Evolutionary conservation across 495 filamentous ascomycete genomes (phyloP).

Genomic region (Beverwykella pulmonaria): DNA sequence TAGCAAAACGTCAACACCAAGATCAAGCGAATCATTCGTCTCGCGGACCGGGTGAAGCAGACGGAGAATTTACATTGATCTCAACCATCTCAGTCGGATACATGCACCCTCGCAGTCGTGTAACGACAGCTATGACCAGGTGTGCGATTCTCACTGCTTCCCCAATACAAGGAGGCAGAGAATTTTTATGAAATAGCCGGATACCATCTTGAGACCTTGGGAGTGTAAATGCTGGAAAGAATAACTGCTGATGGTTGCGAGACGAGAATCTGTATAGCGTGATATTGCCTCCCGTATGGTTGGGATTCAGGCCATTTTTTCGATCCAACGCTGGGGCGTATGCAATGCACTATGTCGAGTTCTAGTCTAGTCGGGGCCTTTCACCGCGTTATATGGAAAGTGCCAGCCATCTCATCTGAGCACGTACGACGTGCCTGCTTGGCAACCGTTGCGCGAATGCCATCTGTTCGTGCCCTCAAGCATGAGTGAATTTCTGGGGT

Average conservation of each 20-base stretch:
- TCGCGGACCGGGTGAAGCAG: not conserved
- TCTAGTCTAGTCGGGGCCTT: not conserved
- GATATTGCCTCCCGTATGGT: not conserved
- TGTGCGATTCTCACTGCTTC: not conserved
- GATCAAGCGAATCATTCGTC: constrained; percentile 12
- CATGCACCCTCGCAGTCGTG: constrained; percentile 11
- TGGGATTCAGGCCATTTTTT: not conserved
- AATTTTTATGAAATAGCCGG: not conserved
- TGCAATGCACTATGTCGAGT: not conserved
- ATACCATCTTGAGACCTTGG: not conserved
- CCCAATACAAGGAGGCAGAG: not conserved
- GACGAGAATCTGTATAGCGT: not conserved
- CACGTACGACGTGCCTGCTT: not conserved
- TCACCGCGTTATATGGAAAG: not conserved
- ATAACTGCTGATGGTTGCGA: not conserved
- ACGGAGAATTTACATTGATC: constrained; percentile 27
- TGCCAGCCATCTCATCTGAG: not conserved
- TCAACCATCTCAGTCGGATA: not conserved
- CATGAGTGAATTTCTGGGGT: not conserved
- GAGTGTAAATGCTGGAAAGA: not conserved
- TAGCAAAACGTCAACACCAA: not conserved
- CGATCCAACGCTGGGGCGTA: not conserved
- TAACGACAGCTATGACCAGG: not conserved
- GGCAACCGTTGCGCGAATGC: not conserved
- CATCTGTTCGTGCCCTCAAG: not conserved